phyloP scores from a whole-genome alignment of 2,329 filamentous ascomycete species.

The Alternaria brassicicola region DNA sequence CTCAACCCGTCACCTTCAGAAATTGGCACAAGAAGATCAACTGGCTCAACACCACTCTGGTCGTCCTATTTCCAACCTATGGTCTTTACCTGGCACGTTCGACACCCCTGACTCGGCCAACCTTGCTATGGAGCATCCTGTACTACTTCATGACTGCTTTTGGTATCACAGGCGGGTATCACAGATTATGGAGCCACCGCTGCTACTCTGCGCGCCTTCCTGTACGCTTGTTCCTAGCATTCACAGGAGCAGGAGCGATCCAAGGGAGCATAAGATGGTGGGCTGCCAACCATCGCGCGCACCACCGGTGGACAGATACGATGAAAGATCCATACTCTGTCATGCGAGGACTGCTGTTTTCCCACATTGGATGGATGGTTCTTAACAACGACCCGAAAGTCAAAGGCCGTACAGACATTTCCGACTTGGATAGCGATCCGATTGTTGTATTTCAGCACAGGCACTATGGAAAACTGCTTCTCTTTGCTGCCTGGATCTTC shows the following conservation, averaged over 20 bases:
- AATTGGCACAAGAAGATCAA: conserved; percentile 94
- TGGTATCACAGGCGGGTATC: conserved; percentile 63
- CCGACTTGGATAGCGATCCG: conserved; percentile 57
- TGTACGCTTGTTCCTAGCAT: conserved; percentile 55
- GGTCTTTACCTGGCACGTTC: conserved; percentile 77
- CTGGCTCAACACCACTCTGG: conserved; percentile 85
- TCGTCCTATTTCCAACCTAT: conserved; percentile 74
- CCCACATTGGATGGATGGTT: conserved; percentile 58
- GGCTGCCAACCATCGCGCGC: conserved; percentile 56
- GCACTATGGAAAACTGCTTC: conserved; percentile 52
- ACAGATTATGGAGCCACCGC: conserved; percentile 72
- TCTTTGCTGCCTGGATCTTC: conserved; percentile 52
- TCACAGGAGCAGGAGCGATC: conserved; percentile 54
- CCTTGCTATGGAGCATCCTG: conserved; percentile 71
- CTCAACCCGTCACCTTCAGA: conserved; percentile 37
- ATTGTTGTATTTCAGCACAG: conserved; percentile 57
- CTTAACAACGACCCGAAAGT: conserved; percentile 58
- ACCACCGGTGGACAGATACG: conserved; percentile 59
- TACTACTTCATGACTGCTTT: conserved; percentile 85
- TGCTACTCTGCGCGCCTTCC: conserved; percentile 53
- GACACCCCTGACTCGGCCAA: conserved; percentile 74
- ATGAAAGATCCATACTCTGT: conserved; percentile 58
- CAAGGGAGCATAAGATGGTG: conserved; percentile 58
- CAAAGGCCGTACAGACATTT: conserved; percentile 56
- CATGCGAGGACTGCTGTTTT: conserved; percentile 55